Evolutionary conservation across 1,284 basidiomycete species (phyloP).

Genomic region (Ceratobasidium papillatum): DNA sequence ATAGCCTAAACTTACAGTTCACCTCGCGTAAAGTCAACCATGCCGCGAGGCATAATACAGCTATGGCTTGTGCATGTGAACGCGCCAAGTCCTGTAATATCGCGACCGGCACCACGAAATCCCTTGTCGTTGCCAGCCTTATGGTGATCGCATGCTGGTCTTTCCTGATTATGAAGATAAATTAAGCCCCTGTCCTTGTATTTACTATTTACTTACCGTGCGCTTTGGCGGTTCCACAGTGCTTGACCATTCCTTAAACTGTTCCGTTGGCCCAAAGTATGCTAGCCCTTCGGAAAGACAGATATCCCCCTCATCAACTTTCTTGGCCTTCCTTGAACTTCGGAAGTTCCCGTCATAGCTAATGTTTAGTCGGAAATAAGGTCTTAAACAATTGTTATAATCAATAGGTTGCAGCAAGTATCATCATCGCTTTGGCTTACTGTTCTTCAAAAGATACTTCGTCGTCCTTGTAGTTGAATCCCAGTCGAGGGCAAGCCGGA

Average conservation of each 20-base stretch:
- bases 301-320: not conserved
- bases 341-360: conserved; percentile 7
- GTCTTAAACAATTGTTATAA: not conserved
- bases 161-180: not conserved
- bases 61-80: not conserved
- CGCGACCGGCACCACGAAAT: not conserved
- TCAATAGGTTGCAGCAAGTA: not conserved
- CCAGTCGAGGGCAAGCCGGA: not conserved
- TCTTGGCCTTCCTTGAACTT: not conserved
- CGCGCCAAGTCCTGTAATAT: conserved; percentile 1
- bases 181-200: not conserved
- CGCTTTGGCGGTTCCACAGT: not conserved
- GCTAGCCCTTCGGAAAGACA: not conserved
- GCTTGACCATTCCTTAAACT: not conserved
- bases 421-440: not conserved
- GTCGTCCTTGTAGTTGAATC: not conserved
- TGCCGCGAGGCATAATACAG: not conserved
- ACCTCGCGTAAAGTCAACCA: not conserved
- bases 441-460: not conserved
- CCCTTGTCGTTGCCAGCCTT: not conserved
- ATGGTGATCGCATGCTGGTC: conserved; percentile 6
- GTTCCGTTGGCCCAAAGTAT: not conserved
- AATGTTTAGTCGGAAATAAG: not conserved
- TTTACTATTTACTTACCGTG: not conserved
- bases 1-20: too few relatives aligned